Percentiles rank a stretch among this genome's conserved stretches.
phyloP scores from a whole-genome alignment of 192 early-diverging fungal species.

The Rhizophagus prolifer region DNA sequence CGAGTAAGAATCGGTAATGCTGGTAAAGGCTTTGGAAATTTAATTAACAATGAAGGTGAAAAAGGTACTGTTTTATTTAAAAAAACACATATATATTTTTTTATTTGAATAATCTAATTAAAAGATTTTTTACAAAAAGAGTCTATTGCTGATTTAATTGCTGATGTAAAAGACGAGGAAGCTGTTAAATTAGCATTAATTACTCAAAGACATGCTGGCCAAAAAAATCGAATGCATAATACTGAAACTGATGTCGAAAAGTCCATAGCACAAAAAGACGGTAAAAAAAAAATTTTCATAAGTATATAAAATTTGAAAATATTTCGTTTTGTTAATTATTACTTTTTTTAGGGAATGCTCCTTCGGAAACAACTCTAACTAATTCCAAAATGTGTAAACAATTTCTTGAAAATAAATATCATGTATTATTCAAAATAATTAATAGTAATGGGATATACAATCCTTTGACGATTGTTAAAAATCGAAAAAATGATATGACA shows the following conservation, averaged over 20 bases:
- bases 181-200: constrained; percentile 2
- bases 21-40: constrained; percentile 18
- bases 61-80: background rate
- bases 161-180: constrained; percentile 27
- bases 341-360: background rate
- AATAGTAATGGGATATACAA: constrained; percentile 16
- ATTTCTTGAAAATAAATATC: constrained; percentile 26
- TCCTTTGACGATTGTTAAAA: constrained; percentile 13
- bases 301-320: background rate
- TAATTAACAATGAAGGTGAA: constrained; percentile 13
- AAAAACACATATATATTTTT: background rate
- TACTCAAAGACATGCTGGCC: constrained; percentile 15
- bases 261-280: background rate
- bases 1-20: constrained; percentile 22
- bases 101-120: background rate
- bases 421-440: constrained; percentile 6
- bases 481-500: background rate
- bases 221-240: background rate
- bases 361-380: background rate
- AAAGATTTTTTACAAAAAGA: background rate
- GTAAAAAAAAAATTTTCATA: constrained; percentile 6
- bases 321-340: background rate
- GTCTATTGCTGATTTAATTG: constrained; percentile 15
- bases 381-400: constrained; percentile 17
- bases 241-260: background rate